Percentiles rank a stretch among this genome's conserved stretches.
Evolutionary conservation across 2,329 filamentous ascomycete genomes (phyloP).

Genomic region (Exophiala sideris): DNA sequence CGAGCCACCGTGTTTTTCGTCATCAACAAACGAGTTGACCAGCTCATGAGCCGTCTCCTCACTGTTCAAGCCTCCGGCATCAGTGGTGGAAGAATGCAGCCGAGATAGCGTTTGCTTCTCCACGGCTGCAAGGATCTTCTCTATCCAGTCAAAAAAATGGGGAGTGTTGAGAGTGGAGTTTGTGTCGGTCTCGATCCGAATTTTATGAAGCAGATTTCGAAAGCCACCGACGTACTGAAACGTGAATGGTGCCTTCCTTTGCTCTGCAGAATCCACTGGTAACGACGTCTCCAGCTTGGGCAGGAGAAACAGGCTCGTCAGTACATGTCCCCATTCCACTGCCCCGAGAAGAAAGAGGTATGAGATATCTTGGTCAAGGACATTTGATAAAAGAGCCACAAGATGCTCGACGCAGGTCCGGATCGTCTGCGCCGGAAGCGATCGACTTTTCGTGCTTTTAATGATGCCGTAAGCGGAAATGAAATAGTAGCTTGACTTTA

Average conservation of each 20-base stretch:
- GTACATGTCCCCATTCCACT: conserved; percentile 16
- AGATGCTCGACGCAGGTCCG: conserved; percentile 2
- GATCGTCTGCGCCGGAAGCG: neutral
- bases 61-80: neutral
- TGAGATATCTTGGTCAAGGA: conserved; percentile 2
- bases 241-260: neutral
- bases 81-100: neutral
- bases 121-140: conserved; percentile 12
- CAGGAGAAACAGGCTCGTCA: conserved; percentile 19
- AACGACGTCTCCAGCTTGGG: conserved; percentile 10
- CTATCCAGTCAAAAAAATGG: conserved; percentile 12
- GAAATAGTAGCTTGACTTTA: conserved; percentile 15
- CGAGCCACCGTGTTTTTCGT: neutral
- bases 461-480: conserved; percentile 9
- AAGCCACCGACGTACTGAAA: conserved; percentile 6
- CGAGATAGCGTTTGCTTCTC: neutral
- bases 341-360: conserved; percentile 12
- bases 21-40: conserved; percentile 17
- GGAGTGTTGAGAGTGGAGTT: neutral
- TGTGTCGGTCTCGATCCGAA: neutral
- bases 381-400: conserved; percentile 5
- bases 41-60: conserved; percentile 17
- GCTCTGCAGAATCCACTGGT: neutral
- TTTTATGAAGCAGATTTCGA: neutral
- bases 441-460: conserved; percentile 1